phyloP scores from a whole-genome alignment of 257 asterid genomes.

The Plantago elongata region DNA sequence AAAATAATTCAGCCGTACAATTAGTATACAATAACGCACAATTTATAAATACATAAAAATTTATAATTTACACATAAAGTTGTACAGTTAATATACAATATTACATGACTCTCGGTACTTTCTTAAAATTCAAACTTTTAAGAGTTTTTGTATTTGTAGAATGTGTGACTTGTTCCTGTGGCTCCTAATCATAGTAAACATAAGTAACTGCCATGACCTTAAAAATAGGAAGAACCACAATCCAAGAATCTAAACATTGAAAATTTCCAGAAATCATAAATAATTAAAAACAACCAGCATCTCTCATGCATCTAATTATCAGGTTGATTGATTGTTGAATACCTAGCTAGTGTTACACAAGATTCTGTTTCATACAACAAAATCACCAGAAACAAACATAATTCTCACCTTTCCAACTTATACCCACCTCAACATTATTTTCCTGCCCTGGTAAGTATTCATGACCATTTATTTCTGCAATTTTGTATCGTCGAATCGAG shows the following conservation, averaged over 20 bases:
- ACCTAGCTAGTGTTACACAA: no score
- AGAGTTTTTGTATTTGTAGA: no score
- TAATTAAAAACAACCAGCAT: background rate
- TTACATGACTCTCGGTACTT: no score
- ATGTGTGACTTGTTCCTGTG: background rate
- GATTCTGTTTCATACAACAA: slow-evolving; percentile 10
- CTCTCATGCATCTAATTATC: background rate
- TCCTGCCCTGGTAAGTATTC: slow-evolving; percentile 23
- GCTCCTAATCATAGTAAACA: slow-evolving; percentile 2
- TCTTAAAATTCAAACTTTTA: no score
- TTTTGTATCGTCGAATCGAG: background rate
- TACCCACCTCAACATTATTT: background rate
- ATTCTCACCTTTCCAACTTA: slow-evolving; percentile 6
- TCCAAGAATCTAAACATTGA: background rate
- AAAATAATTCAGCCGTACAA: no score
- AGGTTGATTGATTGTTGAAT: background rate
- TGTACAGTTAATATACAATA: no score
- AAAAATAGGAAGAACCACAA: slow-evolving; percentile 8
- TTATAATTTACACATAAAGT: no score
- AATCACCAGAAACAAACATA: background rate
- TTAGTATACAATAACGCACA: no score
- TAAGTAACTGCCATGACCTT: background rate
- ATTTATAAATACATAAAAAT: no score
- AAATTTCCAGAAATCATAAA: background rate
- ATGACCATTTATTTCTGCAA: background rate